phyloP scores from a whole-genome alignment of 2,329 filamentous ascomycete species.

The Clarireedia paspali region DNA sequence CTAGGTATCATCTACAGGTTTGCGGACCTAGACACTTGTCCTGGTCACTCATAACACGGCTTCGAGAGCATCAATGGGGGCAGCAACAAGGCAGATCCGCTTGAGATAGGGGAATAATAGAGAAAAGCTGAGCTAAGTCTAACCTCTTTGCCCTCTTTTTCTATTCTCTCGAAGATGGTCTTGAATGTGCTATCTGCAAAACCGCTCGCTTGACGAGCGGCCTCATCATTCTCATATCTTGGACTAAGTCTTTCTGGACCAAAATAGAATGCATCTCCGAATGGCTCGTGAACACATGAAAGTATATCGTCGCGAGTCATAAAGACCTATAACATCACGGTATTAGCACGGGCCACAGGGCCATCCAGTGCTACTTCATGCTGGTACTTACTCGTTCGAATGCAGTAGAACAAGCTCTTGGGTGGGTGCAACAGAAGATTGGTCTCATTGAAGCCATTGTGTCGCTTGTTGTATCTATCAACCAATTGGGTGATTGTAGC shows the following conservation, averaged over 20 bases:
- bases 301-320: slow-evolving; percentile 85
- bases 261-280: slow-evolving; percentile 94
- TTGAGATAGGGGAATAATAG: not conserved
- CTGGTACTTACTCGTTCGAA: slow-evolving; percentile 70
- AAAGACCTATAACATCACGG: slow-evolving; percentile 63
- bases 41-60: not conserved
- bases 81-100: not conserved
- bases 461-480: slow-evolving; percentile 10
- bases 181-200: slow-evolving; percentile 65
- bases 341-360: slow-evolving; percentile 7
- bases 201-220: slow-evolving; percentile 50
- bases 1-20: not conserved
- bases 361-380: not conserved
- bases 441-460: slow-evolving; percentile 64
- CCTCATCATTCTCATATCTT: slow-evolving; percentile 65
- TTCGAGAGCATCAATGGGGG: not conserved
- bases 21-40: slow-evolving; percentile 1
- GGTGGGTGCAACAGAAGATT: slow-evolving; percentile 91
- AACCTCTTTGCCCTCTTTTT: slow-evolving; percentile 60
- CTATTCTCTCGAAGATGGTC: slow-evolving; percentile 70
- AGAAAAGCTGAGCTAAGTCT: slow-evolving; percentile 14
- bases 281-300: slow-evolving; percentile 86
- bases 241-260: slow-evolving; percentile 80
- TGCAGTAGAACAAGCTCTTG: slow-evolving; percentile 89
- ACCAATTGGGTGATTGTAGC: not conserved